Evolutionary conservation across 805 yeast genomes (phyloP).

Genomic region (Yarrowia bubula): DNA sequence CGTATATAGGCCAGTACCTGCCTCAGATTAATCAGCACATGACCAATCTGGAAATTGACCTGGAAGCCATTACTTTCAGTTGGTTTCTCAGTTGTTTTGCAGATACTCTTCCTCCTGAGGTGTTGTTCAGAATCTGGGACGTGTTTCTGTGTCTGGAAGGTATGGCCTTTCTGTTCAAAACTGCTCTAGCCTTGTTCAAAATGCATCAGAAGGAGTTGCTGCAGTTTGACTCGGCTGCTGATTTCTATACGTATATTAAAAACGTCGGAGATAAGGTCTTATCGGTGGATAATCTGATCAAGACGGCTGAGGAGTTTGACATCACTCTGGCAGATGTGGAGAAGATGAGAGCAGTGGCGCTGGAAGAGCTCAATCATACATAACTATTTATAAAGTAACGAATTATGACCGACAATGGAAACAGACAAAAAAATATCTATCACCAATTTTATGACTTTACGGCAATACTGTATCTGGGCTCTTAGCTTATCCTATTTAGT

Average conservation of each 20-base stretch:
- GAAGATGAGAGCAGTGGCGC: background rate
- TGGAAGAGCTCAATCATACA: background rate
- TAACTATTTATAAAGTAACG: background rate
- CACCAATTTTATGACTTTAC: too few relatives aligned
- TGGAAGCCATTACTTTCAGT: slow-evolving; percentile 51
- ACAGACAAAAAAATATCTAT: too few relatives aligned
- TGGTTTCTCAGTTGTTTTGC: slow-evolving; percentile 60
- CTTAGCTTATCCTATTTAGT: too few relatives aligned
- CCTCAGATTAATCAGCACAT: slow-evolving; percentile 46
- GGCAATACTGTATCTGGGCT: too few relatives aligned
- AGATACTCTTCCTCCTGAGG: slow-evolving; percentile 51
- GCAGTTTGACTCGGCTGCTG: slow-evolving; percentile 34
- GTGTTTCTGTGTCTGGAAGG: slow-evolving; percentile 46
- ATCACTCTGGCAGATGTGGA: background rate
- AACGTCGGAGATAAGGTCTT: slow-evolving; percentile 36
- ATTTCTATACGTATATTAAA: slow-evolving; percentile 38
- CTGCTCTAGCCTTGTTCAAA: slow-evolving; percentile 39
- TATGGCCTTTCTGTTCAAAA: slow-evolving; percentile 40
- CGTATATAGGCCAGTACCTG: slow-evolving; percentile 41
- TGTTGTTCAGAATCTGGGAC: slow-evolving; percentile 55
- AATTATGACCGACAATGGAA: too few relatives aligned
- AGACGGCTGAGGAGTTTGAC: slow-evolving; percentile 33
- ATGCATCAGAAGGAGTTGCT: slow-evolving; percentile 34
- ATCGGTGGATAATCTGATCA: slow-evolving; percentile 35
- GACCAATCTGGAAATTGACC: slow-evolving; percentile 42